Conservation (phyloP, 495 filamentous ascomycete species). For the Emericellopsis terricola region DNA sequence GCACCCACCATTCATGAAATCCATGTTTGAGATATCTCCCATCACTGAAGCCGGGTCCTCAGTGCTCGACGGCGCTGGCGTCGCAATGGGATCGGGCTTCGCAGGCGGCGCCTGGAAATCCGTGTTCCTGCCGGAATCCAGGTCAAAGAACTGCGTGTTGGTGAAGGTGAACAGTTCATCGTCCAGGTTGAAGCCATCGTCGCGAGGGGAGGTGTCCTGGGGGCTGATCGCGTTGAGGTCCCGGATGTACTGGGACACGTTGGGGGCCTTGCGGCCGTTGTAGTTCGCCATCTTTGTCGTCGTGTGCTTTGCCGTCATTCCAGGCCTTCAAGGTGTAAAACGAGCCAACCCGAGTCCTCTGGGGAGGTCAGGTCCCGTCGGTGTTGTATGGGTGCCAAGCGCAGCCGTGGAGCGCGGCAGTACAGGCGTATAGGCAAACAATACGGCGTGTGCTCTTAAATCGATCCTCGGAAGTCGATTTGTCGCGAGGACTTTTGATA, state of each 20-base stretch:
- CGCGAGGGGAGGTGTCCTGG: conserved; percentile 42
- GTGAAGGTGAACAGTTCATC: conserved; percentile 79
- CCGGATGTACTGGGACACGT: conserved; percentile 75
- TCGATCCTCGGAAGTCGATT: too few relatives aligned
- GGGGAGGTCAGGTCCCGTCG: too few relatives aligned
- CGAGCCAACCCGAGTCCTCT: too few relatives aligned
- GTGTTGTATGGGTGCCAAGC: too few relatives aligned
- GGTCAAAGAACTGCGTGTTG: conserved; percentile 87
- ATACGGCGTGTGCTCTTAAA: too few relatives aligned
- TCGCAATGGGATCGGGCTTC: conserved; percentile 14
- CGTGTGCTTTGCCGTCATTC: too few relatives aligned
- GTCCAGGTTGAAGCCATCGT: conserved; percentile 36
- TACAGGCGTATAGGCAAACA: too few relatives aligned
- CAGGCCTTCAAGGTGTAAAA: too few relatives aligned
- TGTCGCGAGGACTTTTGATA: too few relatives aligned
- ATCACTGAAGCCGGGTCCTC: conserved; percentile 17
- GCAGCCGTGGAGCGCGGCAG: too few relatives aligned
- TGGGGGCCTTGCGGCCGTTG: conserved; percentile 52
- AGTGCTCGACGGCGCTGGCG: conserved; percentile 13
- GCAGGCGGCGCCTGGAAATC: conserved; percentile 16
- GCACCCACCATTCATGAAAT: conserved; percentile 20
- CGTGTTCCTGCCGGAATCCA: conserved; percentile 35
- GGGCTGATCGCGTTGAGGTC: conserved; percentile 65
- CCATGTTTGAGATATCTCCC: conserved; percentile 18
- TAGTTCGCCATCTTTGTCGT: conserved; percentile 41